Percentiles rank a stretch among this genome's conserved stretches.
Evolutionary conservation across 352 stramenopile genomes (phyloP).

Genomic region (Pelagophyceae sp.): DNA sequence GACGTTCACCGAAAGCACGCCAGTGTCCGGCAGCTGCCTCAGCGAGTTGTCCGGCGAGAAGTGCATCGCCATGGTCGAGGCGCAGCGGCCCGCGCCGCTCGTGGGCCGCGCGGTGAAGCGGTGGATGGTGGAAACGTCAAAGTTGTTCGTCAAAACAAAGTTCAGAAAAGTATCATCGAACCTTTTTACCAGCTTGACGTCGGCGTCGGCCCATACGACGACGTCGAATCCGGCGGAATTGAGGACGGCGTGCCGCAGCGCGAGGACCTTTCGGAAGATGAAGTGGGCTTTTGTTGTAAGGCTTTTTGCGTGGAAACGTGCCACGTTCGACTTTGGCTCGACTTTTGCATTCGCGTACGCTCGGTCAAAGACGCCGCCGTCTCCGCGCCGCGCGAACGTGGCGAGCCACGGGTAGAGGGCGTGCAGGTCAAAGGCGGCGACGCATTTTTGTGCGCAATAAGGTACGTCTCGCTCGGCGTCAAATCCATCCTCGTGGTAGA

Average conservation of each 20-base stretch:
- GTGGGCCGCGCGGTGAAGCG: not conserved
- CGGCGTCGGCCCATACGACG: slow-evolving; percentile 11
- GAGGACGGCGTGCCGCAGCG: slow-evolving; percentile 4
- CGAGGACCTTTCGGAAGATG: slow-evolving; percentile 15
- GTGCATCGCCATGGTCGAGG: not conserved
- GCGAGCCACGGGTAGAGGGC: slow-evolving; percentile 12
- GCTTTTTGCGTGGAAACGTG: not conserved
- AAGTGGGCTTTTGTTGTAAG: slow-evolving; percentile 15
- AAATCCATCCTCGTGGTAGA: slow-evolving; percentile 6
- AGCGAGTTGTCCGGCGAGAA: not conserved
- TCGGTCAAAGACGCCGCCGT: not conserved
- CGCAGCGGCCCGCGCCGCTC: not conserved
- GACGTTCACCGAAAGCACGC: not conserved
- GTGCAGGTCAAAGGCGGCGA: not conserved
- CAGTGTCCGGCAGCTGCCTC: slow-evolving; percentile 13
- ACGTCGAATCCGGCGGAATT: not conserved
- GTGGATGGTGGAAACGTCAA: slow-evolving; percentile 16
- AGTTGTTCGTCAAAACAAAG: not conserved
- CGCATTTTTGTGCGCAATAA: too few species aligned
- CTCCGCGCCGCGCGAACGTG: not conserved
- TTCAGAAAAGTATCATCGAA: slow-evolving; percentile 7
- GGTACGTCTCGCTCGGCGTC: too few species aligned
- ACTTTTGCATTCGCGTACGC: not conserved
- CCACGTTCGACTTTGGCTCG: not conserved
- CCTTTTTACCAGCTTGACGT: not conserved